Percentiles rank a stretch among this genome's conserved stretches.
These are phyloP conservation scores for Euphorbia pulcherrima DNA, from an alignment of 345 rosid species.

Conservation along the genomic window DNA sequence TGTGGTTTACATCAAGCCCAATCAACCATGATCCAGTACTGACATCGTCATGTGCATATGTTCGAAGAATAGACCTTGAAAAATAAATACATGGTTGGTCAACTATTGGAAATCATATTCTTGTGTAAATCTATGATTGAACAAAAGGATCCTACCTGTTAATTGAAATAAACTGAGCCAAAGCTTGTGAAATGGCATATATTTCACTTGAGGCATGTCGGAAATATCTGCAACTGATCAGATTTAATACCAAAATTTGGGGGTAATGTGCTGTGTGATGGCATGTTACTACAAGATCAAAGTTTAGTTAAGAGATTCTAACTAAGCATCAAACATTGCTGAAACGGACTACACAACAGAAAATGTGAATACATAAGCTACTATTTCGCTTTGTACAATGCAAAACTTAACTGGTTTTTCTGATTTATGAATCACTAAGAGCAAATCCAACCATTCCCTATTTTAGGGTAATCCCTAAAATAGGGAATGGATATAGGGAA, in stretches of 20 bases:
- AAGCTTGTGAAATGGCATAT: conserved; percentile 55
- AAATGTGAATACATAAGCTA: background rate
- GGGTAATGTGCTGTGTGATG: conserved; percentile 1
- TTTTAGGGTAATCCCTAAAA: too few relatives aligned
- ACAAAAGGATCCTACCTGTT: conserved; percentile 40
- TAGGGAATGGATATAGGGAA: too few relatives aligned
- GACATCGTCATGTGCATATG: conserved; percentile 69
- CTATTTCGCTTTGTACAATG: background rate
- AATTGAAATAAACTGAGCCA: conserved; percentile 68
- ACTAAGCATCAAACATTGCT: background rate
- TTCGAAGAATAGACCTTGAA: conserved; percentile 52
- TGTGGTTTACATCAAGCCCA: conserved; percentile 47
- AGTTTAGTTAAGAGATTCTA: background rate
- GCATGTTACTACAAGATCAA: background rate
- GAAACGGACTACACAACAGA: background rate
- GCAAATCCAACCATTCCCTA: too few relatives aligned
- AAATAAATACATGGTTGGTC: background rate
- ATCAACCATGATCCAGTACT: conserved; percentile 80
- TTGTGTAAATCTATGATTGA: background rate
- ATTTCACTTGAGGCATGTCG: conserved; percentile 81
- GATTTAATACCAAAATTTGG: conserved; percentile 1
- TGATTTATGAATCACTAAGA: background rate
- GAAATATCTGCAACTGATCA: conserved; percentile 50
- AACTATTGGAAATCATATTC: background rate
- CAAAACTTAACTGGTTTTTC: background rate